A percentile compares a stretch with the other conserved stretches of the same genome.
Evolutionary conservation across 306 rosid genomes (phyloP).

Genomic region (Argentina anserina): DNA sequence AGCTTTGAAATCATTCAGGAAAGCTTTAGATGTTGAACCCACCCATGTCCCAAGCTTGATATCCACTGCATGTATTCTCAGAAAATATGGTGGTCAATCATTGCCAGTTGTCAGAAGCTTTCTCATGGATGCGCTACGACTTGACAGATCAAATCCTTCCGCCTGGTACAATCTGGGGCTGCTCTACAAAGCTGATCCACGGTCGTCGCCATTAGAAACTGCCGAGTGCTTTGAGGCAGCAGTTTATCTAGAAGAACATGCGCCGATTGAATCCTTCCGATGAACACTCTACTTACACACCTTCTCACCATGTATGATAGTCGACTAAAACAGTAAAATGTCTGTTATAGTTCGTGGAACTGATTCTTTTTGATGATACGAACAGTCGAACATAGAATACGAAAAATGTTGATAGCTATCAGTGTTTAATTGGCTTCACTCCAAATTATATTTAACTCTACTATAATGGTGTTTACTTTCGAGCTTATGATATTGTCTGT

Average conservation of each 20-base stretch:
- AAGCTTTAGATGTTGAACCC: constrained; percentile 73
- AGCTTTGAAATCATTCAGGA: constrained; percentile 62
- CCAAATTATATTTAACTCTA: neutral
- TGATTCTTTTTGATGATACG: neutral
- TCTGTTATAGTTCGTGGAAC: constrained; percentile 12
- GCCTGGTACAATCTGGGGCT: constrained; percentile 96
- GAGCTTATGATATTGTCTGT: neutral
- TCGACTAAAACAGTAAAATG: neutral
- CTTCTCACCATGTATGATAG: constrained; percentile 12
- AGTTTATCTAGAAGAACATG: constrained; percentile 66
- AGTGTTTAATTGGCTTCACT: neutral
- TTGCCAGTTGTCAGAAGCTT: constrained; percentile 68
- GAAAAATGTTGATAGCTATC: neutral
- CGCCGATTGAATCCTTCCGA: constrained; percentile 83
- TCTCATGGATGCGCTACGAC: constrained; percentile 71
- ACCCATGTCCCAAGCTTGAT: constrained; percentile 76
- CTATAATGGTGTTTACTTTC: neutral
- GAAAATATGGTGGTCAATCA: constrained; percentile 66
- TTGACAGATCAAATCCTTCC: constrained; percentile 66
- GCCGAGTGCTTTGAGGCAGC: constrained; percentile 87
- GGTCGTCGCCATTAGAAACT: constrained; percentile 51
- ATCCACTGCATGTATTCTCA: constrained; percentile 66
- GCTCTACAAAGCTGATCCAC: constrained; percentile 55
- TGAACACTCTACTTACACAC: constrained; percentile 19
- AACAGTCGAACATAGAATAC: constrained; percentile 10